Base-by-base conservation (phyloP, 345 rosid genomes). In the Tarenaya hassleriana region DNA sequence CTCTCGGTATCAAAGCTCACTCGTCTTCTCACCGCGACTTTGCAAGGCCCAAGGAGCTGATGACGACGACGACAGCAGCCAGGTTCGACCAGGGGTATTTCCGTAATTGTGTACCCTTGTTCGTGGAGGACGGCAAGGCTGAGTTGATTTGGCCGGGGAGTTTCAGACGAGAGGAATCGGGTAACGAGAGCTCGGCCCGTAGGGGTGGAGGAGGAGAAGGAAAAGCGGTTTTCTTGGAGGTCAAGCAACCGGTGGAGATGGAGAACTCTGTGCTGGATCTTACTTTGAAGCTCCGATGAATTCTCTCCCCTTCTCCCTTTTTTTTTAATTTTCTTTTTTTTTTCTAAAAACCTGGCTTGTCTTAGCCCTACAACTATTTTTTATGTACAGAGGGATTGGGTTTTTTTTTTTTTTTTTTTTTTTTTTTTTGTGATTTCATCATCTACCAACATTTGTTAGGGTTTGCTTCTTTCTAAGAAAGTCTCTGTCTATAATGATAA, bases 121-220 rank as follows among this genome's bases (percentile, higher is more conserved):
- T 56, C 34, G 5, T 77, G 39, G 86, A 84, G 45, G 88, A 79
- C 1, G 82, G 79, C 8, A 78, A 75, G 54, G 69, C 75, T 7
- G 88, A 79, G 69, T 47, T 78, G 53, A 49, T 81, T 5, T 84
- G 94, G 88, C 94, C 88, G 0, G 94, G 94, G 43, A 81, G 94
- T 65, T 84, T 81, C 58, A 79, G 77, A 41, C 78, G 69, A 62
- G 69, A 52, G 33, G 45, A 12, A 1, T 13, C 40, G 7, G 40
- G n/a, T 10, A 9, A 10, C n/a, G n/a, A n/a, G n/a, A n/a, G n/a
- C n/a, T n/a, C n/a, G n/a, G n/a, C n/a, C n/a, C n/a, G n/a, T n/a
- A n/a, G n/a, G n/a, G n/a, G n/a, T n/a, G n/a, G n/a, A 10, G 56
- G 11, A 18, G 39, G 56, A 53, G 62, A 53, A 54, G 49, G 47